A percentile compares a stretch with the other conserved stretches of the same genome.
Evolutionary conservation across 352 stramenopile genomes (phyloP).

Genomic region (Paralagenidium karlingii): DNA sequence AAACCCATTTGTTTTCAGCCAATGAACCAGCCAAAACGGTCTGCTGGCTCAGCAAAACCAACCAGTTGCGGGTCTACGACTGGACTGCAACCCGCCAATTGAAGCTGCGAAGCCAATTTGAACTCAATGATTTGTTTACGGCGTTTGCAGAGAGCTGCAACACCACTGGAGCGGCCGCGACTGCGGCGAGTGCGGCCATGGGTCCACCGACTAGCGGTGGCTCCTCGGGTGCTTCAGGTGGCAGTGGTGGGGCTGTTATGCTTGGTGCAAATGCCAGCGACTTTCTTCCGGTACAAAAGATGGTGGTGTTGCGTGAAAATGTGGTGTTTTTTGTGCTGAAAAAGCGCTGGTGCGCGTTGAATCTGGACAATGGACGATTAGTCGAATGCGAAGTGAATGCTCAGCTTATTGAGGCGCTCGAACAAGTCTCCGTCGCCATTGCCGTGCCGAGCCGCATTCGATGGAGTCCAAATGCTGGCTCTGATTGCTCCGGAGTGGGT

Average conservation of each 20-base stretch:
- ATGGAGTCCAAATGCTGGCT: too few species aligned
- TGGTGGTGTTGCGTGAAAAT: constrained; percentile 53
- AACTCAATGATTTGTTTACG: constrained; percentile 13
- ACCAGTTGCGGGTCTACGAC: constrained; percentile 56
- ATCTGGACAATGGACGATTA: constrained; percentile 55
- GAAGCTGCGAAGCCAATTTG: constrained; percentile 37
- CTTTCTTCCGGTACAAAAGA: constrained; percentile 32
- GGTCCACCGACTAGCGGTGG: constrained; percentile 4
- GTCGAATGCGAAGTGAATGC: too few species aligned
- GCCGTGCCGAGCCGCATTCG: too few species aligned
- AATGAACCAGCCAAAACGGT: constrained; percentile 45
- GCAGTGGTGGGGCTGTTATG: not conserved
- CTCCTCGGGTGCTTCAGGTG: constrained; percentile 1
- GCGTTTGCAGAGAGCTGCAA: not conserved
- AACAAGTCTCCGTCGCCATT: too few species aligned
- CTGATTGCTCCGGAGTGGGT: too few species aligned
- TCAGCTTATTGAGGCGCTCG: too few species aligned
- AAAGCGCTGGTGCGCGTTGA: constrained; percentile 45
- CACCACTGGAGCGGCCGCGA: constrained; percentile 2
- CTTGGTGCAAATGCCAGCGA: too few species aligned
- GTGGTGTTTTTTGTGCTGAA: constrained; percentile 51
- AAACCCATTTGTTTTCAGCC: constrained; percentile 28
- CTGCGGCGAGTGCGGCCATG: constrained; percentile 3
- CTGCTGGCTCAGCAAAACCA: constrained; percentile 39
- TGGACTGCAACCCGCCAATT: constrained; percentile 46